These are phyloP conservation scores for Erodium moschatum DNA, from an alignment of 441 rosid species.

Conservation along the genomic window DNA sequence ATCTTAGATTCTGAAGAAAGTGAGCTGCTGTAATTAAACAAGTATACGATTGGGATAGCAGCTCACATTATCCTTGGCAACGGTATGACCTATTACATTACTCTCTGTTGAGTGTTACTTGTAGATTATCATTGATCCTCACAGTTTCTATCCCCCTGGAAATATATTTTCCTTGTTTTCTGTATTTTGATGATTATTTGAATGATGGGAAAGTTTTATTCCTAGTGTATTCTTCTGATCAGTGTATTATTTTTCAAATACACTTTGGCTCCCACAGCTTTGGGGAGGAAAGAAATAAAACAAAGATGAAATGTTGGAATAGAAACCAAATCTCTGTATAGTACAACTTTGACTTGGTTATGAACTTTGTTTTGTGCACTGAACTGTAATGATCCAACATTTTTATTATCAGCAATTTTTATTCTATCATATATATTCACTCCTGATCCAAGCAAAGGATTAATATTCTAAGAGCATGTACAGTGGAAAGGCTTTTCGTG, in stretches of 20 bases:
- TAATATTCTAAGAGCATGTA: too few relatives aligned
- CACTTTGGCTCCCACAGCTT: not conserved
- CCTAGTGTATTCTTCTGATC: not conserved
- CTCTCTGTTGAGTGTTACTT: not conserved
- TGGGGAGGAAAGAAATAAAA: not conserved
- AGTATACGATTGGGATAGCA: too few relatives aligned
- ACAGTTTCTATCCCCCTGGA: not conserved
- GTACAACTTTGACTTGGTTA: not conserved
- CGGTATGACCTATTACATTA: not conserved
- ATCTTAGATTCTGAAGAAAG: not conserved
- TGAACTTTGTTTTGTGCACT: too few relatives aligned
- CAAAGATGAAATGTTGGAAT: not conserved
- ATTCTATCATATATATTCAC: too few relatives aligned
- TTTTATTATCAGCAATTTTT: too few relatives aligned
- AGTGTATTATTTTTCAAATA: conserved; percentile 2
- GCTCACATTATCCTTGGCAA: not conserved
- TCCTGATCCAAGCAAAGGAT: too few relatives aligned
- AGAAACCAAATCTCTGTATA: not conserved
- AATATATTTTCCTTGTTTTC: not conserved
- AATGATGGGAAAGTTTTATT: not conserved
- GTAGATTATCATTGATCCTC: not conserved
- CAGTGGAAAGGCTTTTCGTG: too few relatives aligned
- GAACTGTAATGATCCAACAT: too few relatives aligned
- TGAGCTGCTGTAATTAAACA: too few relatives aligned
- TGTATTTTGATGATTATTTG: not conserved